Conservation (phyloP, 2,329 filamentous ascomycete species). For the Epichloe gansuensis region DNA sequence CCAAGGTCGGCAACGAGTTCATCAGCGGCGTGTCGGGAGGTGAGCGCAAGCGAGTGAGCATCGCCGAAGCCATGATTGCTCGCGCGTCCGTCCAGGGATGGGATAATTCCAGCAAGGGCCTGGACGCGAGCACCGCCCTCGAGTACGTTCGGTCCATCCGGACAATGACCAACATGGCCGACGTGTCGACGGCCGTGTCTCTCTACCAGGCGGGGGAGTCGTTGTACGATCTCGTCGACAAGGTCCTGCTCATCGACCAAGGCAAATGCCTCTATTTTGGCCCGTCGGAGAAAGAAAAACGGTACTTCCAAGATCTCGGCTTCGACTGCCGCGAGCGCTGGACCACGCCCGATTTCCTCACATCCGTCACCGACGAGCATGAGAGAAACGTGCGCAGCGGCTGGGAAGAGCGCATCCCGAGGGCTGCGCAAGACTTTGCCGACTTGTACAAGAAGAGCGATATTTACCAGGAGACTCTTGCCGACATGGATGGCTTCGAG, state of each 20-base stretch:
- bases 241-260: conserved; percentile 60
- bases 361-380: conserved; percentile 61
- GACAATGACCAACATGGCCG: conserved; percentile 56
- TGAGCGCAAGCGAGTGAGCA: conserved; percentile 61
- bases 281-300: conserved; percentile 45
- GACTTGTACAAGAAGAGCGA: conserved; percentile 51
- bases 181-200: conserved; percentile 57
- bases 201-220: conserved; percentile 58
- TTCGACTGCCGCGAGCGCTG: conserved; percentile 59
- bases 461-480: conserved; percentile 44
- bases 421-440: conserved; percentile 54
- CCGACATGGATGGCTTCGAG: conserved; percentile 51
- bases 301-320: conserved; percentile 58
- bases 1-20: conserved; percentile 55
- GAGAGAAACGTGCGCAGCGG: conserved; percentile 57
- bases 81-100: conserved; percentile 54
- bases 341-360: conserved; percentile 65
- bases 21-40: conserved; percentile 51
- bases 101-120: conserved; percentile 61
- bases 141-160: conserved; percentile 55
- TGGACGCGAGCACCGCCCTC: conserved; percentile 60
- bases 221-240: conserved; percentile 58
- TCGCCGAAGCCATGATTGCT: conserved; percentile 52
- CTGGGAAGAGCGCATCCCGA: conserved; percentile 53
- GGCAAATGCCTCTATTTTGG: conserved; percentile 65